Conservation (phyloP, 139 green algal species). For the Chlamydomonas schloesseri region DNA sequence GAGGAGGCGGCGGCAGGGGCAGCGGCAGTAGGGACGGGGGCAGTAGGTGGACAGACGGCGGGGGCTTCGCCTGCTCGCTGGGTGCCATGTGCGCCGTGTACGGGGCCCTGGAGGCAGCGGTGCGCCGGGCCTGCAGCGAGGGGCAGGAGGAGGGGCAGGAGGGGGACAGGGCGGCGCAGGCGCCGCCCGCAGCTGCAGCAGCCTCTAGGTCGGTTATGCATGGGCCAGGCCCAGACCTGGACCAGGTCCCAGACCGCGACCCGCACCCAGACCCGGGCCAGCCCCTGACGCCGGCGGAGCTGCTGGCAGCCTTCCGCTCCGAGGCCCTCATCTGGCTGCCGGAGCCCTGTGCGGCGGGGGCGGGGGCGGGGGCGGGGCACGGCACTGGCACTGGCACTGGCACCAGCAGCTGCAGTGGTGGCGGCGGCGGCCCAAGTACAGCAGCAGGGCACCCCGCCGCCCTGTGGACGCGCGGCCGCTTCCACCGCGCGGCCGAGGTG, state of each 20-base stretch:
- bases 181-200: no score
- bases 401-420: no score
- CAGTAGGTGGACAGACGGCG: no score
- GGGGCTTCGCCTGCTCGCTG: not conserved
- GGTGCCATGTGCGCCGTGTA: constrained; percentile 17
- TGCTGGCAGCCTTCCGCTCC: not conserved
- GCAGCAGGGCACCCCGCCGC: no score
- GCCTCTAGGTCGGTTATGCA: no score
- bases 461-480: no score
- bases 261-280: no score
- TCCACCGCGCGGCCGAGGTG: not conserved
- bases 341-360: not conserved
- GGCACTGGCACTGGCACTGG: not conserved
- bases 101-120: not conserved
- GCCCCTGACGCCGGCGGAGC: not conserved
- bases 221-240: no score
- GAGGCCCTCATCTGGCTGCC: constrained; percentile 38
- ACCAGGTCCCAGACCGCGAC: no score
- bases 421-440: not conserved
- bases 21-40: no score
- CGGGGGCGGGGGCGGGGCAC: not conserved
- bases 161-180: no score
- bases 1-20: no score
- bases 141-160: not conserved
- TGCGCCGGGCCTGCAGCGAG: not conserved